Evolutionary conservation across 352 stramenopile genomes (phyloP).

Genomic region (Pythium volutum): DNA sequence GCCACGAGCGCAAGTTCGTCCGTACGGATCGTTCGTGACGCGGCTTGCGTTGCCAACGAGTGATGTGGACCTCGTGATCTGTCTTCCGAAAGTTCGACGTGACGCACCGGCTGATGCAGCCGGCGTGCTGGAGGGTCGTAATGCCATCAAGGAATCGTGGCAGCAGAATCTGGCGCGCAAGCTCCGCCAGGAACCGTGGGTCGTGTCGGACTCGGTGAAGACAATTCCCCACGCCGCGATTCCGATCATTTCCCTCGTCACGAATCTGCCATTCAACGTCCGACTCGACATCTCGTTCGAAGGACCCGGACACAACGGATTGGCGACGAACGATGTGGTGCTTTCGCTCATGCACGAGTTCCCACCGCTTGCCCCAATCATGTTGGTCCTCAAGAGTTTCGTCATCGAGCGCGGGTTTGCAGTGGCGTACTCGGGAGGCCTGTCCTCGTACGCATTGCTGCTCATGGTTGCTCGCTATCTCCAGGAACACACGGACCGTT

Average conservation of each 20-base stretch:
- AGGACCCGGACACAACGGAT: conserved; percentile 93
- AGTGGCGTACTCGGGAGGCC: conserved; percentile 94
- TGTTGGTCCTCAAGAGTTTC: conserved; percentile 96
- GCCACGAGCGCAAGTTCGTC: conserved; percentile 94
- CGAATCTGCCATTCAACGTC: conserved; percentile 71
- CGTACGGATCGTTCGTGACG: conserved; percentile 97
- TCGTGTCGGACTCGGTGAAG: conserved; percentile 93
- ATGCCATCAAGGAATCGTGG: conserved; percentile 98
- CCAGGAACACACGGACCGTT: conserved; percentile 75
- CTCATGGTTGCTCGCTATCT: conserved; percentile 95
- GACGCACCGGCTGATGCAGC: conserved; percentile 93
- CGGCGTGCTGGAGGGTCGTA: conserved; percentile 95
- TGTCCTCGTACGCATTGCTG: conserved; percentile 95
- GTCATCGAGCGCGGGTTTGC: conserved; percentile 91
- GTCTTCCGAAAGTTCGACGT: conserved; percentile 94
- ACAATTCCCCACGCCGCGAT: conserved; percentile 96
- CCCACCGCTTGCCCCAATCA: conserved; percentile 92
- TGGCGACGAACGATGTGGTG: conserved; percentile 94
- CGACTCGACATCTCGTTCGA: conserved; percentile 97
- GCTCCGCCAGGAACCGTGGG: conserved; percentile 91
- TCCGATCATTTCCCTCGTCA: conserved; percentile 95
- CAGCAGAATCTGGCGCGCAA: conserved; percentile 96
- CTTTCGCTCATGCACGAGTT: conserved; percentile 91
- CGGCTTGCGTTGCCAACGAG: conserved; percentile 94
- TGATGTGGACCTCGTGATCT: conserved; percentile 97